phyloP scores from a whole-genome alignment of 495 filamentous ascomycete genomes.

The Hypoxylon lenormandii region DNA sequence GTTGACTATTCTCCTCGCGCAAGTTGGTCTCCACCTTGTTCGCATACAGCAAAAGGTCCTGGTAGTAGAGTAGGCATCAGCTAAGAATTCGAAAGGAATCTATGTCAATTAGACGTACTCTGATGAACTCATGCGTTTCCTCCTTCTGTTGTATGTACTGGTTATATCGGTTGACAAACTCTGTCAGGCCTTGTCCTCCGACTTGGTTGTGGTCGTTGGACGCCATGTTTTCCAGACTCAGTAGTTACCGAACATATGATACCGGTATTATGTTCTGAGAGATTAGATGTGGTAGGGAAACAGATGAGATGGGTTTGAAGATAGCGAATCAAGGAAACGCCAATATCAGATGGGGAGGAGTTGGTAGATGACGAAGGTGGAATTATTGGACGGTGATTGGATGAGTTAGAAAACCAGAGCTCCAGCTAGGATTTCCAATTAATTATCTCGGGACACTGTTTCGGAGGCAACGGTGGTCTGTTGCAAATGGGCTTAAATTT shows the following conservation, averaged over 20 bases:
- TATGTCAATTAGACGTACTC: conserved; percentile 40
- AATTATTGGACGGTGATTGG: no score
- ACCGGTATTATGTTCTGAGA: no score
- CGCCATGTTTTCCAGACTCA: background rate
- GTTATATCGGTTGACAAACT: conserved; percentile 60
- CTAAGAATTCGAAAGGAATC: background rate
- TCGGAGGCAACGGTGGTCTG: no score
- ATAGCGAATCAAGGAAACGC: no score
- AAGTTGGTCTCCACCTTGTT: conserved; percentile 52
- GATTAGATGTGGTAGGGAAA: no score
- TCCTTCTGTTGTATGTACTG: conserved; percentile 53
- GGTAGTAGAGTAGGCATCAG: conserved; percentile 20
- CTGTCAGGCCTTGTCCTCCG: conserved; percentile 40
- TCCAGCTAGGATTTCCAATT: no score
- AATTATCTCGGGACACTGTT: no score
- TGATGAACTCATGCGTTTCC: conserved; percentile 54
- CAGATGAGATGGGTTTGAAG: background rate
- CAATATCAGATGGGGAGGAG: no score
- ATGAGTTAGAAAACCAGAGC: no score
- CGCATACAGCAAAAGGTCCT: conserved; percentile 61
- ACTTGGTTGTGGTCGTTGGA: background rate
- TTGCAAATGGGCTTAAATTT: no score
- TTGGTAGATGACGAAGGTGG: no score
- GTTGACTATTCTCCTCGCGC: conserved; percentile 52
- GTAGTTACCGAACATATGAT: background rate